These are phyloP conservation scores for Sporobolomyces pararoseus DNA, from an alignment of 768 basidiomycete species.

Conservation along the genomic window DNA sequence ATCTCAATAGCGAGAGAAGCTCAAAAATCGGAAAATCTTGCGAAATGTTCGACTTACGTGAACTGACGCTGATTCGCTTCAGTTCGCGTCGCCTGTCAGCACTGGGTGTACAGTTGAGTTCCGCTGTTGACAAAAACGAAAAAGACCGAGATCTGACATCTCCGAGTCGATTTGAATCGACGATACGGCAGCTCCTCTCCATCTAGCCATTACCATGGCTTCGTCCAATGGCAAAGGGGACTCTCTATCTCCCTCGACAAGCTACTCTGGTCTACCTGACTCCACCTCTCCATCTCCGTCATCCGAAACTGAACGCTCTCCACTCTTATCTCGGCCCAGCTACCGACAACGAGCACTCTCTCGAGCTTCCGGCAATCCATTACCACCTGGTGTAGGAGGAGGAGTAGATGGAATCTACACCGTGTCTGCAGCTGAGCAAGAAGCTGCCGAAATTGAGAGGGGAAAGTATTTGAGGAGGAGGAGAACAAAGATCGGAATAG, in stretches of 20 bases:
- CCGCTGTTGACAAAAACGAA: too few species aligned
- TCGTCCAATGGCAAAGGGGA: background rate
- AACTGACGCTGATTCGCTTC: too few species aligned
- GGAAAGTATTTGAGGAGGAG: constrained; percentile 1
- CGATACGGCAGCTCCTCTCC: background rate
- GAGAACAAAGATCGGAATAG: background rate
- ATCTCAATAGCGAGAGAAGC: too few species aligned
- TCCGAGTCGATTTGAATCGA: background rate
- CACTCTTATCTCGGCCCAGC: constrained; percentile 13
- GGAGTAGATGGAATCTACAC: background rate
- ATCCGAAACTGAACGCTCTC: background rate
- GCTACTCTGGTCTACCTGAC: background rate
- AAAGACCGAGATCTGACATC: too few species aligned
- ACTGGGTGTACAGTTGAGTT: too few species aligned
- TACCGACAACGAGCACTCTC: constrained; percentile 39
- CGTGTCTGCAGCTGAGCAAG: background rate
- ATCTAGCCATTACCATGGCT: background rate
- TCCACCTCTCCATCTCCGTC: background rate
- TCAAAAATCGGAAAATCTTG: background rate
- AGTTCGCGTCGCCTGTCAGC: too few species aligned
- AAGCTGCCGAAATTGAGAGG: constrained; percentile 8
- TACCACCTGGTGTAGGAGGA: too few species aligned
- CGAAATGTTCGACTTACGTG: background rate
- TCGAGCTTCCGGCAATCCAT: constrained; percentile 25
- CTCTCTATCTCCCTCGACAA: background rate